Evolutionary conservation across 371 early-diverging fungal species (phyloP).

Genomic region (Blakeslea trispora): DNA sequence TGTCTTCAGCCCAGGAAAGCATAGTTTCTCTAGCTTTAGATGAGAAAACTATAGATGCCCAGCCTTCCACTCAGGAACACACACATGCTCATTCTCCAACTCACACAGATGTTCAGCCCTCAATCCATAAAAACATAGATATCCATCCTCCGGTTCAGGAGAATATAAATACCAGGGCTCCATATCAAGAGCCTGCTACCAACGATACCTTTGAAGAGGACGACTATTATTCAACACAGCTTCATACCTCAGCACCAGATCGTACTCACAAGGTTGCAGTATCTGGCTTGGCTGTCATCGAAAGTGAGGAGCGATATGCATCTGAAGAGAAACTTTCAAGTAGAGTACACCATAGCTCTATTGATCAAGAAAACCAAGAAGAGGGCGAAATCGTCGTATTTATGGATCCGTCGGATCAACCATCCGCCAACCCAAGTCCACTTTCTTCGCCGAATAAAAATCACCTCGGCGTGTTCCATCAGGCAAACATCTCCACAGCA

Average conservation of each 20-base stretch:
- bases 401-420: conserved; percentile 13
- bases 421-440: background rate
- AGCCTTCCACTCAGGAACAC: too few species aligned
- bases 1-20: too few species aligned
- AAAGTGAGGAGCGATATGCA: background rate
- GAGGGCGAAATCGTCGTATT: conserved; percentile 28
- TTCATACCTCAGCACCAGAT: conserved; percentile 1
- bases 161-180: too few species aligned
- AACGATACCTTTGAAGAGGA: background rate
- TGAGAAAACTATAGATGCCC: too few species aligned
- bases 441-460: background rate
- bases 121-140: too few species aligned
- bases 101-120: too few species aligned
- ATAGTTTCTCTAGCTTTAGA: too few species aligned
- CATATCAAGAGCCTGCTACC: too few species aligned
- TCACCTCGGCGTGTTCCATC: background rate
- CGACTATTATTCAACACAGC: conserved; percentile 22
- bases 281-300: too few species aligned
- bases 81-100: too few species aligned
- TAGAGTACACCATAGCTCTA: conserved; percentile 9
- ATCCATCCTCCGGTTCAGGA: too few species aligned
- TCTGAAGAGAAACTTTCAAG: conserved; percentile 4
- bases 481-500: background rate
- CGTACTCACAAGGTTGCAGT: background rate
- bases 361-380: background rate